Conservation (phyloP, 768 basidiomycete species). For the Mycena capillaripes region DNA sequence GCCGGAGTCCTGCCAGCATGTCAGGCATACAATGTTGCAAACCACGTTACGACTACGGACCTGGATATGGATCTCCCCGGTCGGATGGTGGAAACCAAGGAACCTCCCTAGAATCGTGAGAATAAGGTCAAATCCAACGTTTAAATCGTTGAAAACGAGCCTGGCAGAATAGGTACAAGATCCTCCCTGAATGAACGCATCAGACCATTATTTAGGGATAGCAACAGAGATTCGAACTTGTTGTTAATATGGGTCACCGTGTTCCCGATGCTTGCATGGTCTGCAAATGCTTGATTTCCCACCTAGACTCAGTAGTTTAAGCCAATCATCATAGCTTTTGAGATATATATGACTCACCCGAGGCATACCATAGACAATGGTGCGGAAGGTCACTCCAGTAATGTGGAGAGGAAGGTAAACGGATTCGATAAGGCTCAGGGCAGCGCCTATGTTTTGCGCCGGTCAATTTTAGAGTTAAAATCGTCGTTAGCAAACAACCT, state of each 20-base stretch:
- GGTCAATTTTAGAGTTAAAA: constrained; percentile 5
- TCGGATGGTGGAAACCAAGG: constrained; percentile 62
- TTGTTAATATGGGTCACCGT: constrained; percentile 70
- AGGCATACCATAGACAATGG: constrained; percentile 60
- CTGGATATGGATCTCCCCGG: constrained; percentile 56
- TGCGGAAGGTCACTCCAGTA: constrained; percentile 52
- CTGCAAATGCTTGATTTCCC: constrained; percentile 71
- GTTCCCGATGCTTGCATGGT: constrained; percentile 64
- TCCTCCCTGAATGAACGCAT: constrained; percentile 45
- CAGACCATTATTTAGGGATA: neutral
- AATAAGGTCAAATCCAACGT: no score
- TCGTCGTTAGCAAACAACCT: constrained; percentile 35
- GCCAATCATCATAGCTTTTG: neutral
- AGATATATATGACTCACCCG: constrained; percentile 46
- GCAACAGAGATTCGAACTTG: constrained; percentile 41
- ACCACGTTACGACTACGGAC: constrained; percentile 34
- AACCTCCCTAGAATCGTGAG: constrained; percentile 40
- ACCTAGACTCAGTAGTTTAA: constrained; percentile 45
- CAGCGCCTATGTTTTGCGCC: constrained; percentile 46
- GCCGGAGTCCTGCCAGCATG: constrained; percentile 41
- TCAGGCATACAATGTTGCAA: neutral
- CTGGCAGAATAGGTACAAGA: constrained; percentile 54
- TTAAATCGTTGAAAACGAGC: no score
- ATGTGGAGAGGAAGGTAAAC: constrained; percentile 69
- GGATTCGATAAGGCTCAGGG: constrained; percentile 60